Percentiles rank a stretch among this genome's conserved stretches.
These are phyloP conservation scores for Sphenostylis stenocarpa DNA, from an alignment of 306 rosid genomes.

Conservation along the genomic window DNA sequence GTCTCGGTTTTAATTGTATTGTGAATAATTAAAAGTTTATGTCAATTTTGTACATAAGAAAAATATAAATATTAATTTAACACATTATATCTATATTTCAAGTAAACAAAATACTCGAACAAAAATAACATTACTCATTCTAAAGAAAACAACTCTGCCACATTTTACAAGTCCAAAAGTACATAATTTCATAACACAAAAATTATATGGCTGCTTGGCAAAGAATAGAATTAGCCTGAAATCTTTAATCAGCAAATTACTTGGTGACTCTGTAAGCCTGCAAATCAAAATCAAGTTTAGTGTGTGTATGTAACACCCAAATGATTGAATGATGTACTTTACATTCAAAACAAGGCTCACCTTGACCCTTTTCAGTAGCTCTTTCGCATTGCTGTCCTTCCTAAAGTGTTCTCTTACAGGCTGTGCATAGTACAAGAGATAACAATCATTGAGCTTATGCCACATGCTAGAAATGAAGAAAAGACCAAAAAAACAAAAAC, in stretches of 20 bases:
- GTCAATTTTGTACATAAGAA: background rate
- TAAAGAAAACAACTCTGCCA: background rate
- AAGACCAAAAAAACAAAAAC: background rate
- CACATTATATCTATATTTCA: background rate
- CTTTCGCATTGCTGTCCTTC: slow-evolving; percentile 65
- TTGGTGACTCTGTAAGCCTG: slow-evolving; percentile 49
- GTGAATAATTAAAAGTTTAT: background rate
- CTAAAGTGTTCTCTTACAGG: slow-evolving; percentile 79
- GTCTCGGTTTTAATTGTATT: background rate
- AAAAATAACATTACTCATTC: background rate
- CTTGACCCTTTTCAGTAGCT: slow-evolving; percentile 73
- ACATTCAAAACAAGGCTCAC: slow-evolving; percentile 37
- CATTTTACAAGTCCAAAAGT: background rate
- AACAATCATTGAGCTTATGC: slow-evolving; percentile 1
- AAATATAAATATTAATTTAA: background rate
- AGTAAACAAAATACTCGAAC: background rate
- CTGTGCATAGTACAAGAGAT: slow-evolving; percentile 54
- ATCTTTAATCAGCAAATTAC: slow-evolving; percentile 18
- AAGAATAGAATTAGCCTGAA: slow-evolving; percentile 9
- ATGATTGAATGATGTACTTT: background rate
- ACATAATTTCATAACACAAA: background rate
- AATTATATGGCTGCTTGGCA: background rate
- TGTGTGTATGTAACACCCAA: background rate
- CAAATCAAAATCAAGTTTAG: slow-evolving; percentile 17
- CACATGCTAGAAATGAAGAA: background rate